Evolutionary conservation across 176 grass and related monocot genomes (phyloP).

Genomic region (Calamus simplicifolius): DNA sequence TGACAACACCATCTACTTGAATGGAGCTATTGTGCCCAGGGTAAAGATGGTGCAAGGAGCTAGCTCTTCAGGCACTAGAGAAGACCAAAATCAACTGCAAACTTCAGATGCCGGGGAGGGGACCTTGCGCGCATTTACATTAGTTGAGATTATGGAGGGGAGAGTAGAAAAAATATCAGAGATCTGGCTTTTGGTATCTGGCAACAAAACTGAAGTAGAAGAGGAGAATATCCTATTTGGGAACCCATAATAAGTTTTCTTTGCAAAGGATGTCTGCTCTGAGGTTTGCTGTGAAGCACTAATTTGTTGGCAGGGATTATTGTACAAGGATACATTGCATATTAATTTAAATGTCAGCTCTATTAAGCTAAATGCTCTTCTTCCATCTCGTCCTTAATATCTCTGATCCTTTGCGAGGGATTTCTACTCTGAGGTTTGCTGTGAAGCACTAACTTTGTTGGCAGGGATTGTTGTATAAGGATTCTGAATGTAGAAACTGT

Average conservation of each 20-base stretch:
- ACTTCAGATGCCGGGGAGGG: constrained; percentile 14
- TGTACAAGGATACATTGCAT: too few species aligned
- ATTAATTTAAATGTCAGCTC: too few species aligned
- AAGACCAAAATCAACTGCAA: constrained; percentile 24
- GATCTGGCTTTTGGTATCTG: constrained; percentile 60
- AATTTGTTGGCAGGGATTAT: too few species aligned
- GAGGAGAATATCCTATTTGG: constrained; percentile 57
- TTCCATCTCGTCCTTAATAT: too few species aligned
- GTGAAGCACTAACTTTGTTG: too few species aligned
- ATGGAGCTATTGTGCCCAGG: constrained; percentile 78
- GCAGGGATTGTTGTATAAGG: too few species aligned
- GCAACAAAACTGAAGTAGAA: constrained; percentile 32
- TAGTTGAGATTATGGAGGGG: constrained; percentile 47
- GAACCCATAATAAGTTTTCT: constrained; percentile 16
- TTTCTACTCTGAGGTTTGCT: too few species aligned
- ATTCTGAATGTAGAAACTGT: too few species aligned
- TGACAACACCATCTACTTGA: constrained; percentile 60
- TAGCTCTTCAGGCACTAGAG: background rate
- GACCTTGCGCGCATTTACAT: constrained; percentile 41
- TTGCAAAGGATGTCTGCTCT: too few species aligned
- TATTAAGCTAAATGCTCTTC: too few species aligned
- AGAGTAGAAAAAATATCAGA: constrained; percentile 61
- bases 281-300: too few species aligned
- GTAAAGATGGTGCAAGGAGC: constrained; percentile 29
- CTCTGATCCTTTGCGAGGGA: too few species aligned